Evolutionary conservation across 768 basidiomycete species (phyloP), one percentile per base, ranked within the genome.

Genomic region (Russula compacta): DNA sequence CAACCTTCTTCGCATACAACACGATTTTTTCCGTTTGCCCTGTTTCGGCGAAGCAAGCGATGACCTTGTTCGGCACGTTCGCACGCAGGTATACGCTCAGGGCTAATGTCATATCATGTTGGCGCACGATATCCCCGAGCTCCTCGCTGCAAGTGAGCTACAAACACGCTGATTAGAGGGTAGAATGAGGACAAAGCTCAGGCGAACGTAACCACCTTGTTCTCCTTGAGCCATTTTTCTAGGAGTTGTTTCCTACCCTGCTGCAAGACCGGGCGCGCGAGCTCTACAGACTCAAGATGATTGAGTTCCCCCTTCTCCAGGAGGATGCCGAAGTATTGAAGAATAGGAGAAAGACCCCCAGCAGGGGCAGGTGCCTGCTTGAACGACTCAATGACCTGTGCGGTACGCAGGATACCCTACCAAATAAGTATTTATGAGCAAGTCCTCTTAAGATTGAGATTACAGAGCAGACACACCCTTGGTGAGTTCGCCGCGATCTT

Each of bases 151-250:
- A 99, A 58, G 95, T 95, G 56, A 99, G 85, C 93, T 97, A 67
- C 1, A 58, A 21, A 39, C n/a, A 35, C 35, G 55, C 32, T 40
- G 52, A 38, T 49, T 54, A 39, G 57, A 38, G 21, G 7, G 56
- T 4, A 59, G 53, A 29, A 14, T 15, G 2, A 19, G 32, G 32
- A 19, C 21, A 36, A 15, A 19, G 66, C 52, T 35, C 29, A 33
- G 3, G 24, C 50, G n/a, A 29, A 47, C 29, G 24, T 14, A 65
- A 73, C 48, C 49, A 87, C 94, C 85, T 98, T 99, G 77, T 97
- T 98, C 80, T 99, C 97, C 75, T 99, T 99, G 63, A 99, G 76
- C 97, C 97, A 99, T 70, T 98, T 98, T 78, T 99, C 97, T 15
- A 99, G 78, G 48, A 98, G 77, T 69, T 98, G 92, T 75, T 99